Evolutionary conservation across 2,329 filamentous ascomycete species (phyloP).

Genomic region (Venturiaceae sp.): DNA sequence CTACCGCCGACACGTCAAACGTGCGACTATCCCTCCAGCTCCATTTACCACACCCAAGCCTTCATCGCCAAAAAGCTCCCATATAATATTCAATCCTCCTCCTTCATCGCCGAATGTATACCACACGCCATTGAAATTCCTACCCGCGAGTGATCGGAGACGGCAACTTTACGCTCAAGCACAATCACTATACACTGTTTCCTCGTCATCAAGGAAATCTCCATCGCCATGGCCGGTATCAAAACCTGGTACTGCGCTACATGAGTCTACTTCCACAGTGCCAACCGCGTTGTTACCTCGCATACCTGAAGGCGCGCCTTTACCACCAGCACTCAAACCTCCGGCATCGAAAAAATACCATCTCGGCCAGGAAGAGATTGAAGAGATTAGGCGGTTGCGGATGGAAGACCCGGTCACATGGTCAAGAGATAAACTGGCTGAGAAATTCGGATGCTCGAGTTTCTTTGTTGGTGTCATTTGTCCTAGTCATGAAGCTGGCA

Average conservation of each 20-base stretch:
- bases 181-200: conserved; percentile 14
- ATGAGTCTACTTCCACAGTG: conserved; percentile 2
- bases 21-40: conserved; percentile 33
- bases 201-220: conserved; percentile 10
- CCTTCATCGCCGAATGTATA: conserved; percentile 53
- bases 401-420: conserved; percentile 46
- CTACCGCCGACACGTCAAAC: conserved; percentile 35
- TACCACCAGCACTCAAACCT: conserved; percentile 40
- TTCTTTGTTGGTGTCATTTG: conserved; percentile 54
- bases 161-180: conserved; percentile 33
- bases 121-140: conserved; percentile 55
- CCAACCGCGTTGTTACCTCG: background rate
- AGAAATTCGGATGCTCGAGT: conserved; percentile 52
- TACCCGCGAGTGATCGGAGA: conserved; percentile 49
- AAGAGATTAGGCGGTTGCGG: conserved; percentile 48
- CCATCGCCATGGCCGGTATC: conserved; percentile 13
- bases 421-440: conserved; percentile 49
- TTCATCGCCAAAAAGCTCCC: conserved; percentile 25
- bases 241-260: conserved; percentile 11
- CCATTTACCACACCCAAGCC: conserved; percentile 26
- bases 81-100: conserved; percentile 58
- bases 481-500: conserved; percentile 29
- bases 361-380: conserved; percentile 45
- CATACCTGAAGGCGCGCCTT: conserved; percentile 14
- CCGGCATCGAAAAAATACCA: conserved; percentile 42